Conservation (phyloP, 345 rosid genomes). For the Brassica nigra region DNA sequence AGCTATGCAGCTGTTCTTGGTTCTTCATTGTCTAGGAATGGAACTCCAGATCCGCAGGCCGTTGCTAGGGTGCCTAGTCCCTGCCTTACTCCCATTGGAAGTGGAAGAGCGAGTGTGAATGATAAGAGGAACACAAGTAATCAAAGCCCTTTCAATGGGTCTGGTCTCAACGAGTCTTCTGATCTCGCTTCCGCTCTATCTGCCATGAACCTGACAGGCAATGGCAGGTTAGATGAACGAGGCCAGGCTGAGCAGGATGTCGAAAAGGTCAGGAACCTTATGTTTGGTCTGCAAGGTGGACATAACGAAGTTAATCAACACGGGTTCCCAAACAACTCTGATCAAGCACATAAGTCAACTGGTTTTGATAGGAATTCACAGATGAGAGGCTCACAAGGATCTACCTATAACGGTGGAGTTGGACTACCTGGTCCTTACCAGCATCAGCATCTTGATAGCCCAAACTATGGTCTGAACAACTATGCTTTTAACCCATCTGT, state of each 20-base stretch:
- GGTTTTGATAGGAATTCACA: slow-evolving; percentile 50
- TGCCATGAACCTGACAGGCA: slow-evolving; percentile 61
- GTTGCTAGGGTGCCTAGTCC: slow-evolving; percentile 87
- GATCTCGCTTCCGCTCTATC: slow-evolving; percentile 68
- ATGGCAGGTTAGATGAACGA: slow-evolving; percentile 50
- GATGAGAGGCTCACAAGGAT: slow-evolving; percentile 66
- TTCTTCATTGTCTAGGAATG: slow-evolving; percentile 73
- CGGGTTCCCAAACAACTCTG: slow-evolving; percentile 47
- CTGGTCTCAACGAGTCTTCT: slow-evolving; percentile 57
- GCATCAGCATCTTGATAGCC: slow-evolving; percentile 6
- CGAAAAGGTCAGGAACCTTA: slow-evolving; percentile 52
- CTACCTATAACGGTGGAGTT: slow-evolving; percentile 50
- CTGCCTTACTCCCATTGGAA: slow-evolving; percentile 80
- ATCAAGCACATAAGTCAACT: slow-evolving; percentile 42
- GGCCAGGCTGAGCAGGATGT: slow-evolving; percentile 50
- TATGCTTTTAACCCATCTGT: slow-evolving; percentile 54
- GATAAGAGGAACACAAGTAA: slow-evolving; percentile 62
- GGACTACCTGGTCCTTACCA: slow-evolving; percentile 55
- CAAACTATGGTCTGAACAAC: neutral
- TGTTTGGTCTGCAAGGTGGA: slow-evolving; percentile 46
- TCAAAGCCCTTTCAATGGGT: slow-evolving; percentile 58
- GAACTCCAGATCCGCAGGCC: slow-evolving; percentile 87
- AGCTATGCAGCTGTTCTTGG: slow-evolving; percentile 85
- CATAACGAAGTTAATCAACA: slow-evolving; percentile 26
- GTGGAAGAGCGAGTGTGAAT: slow-evolving; percentile 54